Evolutionary conservation across 2,329 filamentous ascomycete species (phyloP).

Genomic region (Byssochlamys sp.): DNA sequence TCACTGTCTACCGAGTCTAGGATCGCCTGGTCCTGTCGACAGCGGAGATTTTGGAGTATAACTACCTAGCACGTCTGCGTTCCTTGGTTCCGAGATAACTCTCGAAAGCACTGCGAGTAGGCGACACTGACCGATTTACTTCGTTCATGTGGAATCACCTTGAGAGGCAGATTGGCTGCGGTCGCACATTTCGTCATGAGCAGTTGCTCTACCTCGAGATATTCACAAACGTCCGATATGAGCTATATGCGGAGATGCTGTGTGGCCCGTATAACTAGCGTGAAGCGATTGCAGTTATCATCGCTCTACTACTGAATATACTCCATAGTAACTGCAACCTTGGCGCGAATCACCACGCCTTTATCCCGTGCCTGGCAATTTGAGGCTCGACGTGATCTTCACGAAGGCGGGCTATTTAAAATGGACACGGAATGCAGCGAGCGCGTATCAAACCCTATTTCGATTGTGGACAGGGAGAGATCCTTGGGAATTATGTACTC

Average conservation of each 20-base stretch:
- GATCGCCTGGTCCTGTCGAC: neutral
- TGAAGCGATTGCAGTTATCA: neutral
- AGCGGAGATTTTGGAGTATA: neutral
- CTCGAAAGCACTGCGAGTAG: neutral
- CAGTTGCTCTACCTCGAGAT: neutral
- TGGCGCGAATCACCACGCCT: neutral
- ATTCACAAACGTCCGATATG: neutral
- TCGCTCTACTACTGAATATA: neutral
- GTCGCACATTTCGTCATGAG: neutral
- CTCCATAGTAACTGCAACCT: neutral
- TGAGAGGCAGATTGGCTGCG: neutral
- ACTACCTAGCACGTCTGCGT: neutral
- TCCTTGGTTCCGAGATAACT: neutral
- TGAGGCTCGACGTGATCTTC: too few species aligned
- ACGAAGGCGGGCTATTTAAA: too few species aligned
- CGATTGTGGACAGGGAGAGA: too few species aligned
- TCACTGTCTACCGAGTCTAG: neutral
- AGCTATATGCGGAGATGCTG: neutral
- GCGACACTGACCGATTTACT: neutral
- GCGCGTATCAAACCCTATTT: too few species aligned
- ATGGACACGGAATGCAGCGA: too few species aligned
- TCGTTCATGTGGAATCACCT: neutral
- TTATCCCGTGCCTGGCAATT: neutral
- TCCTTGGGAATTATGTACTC: too few species aligned
- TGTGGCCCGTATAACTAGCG: neutral